These are phyloP conservation scores for Silene vulgaris DNA, from an alignment of 179 eudicot species.

Conservation along the genomic window DNA sequence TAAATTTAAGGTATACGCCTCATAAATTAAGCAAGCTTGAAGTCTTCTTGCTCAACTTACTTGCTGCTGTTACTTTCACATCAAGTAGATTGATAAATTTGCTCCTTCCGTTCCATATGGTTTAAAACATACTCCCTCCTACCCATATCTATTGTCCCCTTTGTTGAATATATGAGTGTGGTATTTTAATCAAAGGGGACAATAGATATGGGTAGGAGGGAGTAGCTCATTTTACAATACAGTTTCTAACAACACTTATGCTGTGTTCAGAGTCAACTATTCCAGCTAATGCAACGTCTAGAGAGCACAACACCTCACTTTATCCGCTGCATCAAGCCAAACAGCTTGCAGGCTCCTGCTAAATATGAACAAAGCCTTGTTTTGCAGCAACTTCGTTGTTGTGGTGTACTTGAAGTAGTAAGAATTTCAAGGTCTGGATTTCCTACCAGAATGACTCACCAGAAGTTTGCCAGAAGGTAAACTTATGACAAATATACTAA, in stretches of 20 bases:
- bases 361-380: slow-evolving; percentile 74
- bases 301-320: slow-evolving; percentile 96
- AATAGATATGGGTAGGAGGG: too few species aligned
- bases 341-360: slow-evolving; percentile 80
- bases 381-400: slow-evolving; percentile 86
- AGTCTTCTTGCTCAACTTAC: neutral
- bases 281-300: slow-evolving; percentile 94
- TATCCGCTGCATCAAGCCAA: slow-evolving; percentile 97
- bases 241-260: neutral
- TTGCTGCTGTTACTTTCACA: slow-evolving; percentile 1
- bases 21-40: slow-evolving; percentile 5
- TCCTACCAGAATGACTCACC: slow-evolving; percentile 92
- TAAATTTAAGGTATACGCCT: slow-evolving; percentile 77
- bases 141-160: too few species aligned
- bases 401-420: slow-evolving; percentile 97
- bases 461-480: slow-evolving; percentile 91
- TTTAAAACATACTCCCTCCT: too few species aligned
- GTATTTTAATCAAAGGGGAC: too few species aligned
- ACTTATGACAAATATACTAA: slow-evolving; percentile 5
- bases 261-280: slow-evolving; percentile 68
- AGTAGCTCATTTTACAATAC: slow-evolving; percentile 3
- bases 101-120: neutral
- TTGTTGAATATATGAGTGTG: too few species aligned
- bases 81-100: slow-evolving; percentile 4
- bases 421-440: slow-evolving; percentile 95